Evolutionary conservation across 2,329 filamentous ascomycete species (phyloP).

Genomic region (Ascochyta pisi): DNA sequence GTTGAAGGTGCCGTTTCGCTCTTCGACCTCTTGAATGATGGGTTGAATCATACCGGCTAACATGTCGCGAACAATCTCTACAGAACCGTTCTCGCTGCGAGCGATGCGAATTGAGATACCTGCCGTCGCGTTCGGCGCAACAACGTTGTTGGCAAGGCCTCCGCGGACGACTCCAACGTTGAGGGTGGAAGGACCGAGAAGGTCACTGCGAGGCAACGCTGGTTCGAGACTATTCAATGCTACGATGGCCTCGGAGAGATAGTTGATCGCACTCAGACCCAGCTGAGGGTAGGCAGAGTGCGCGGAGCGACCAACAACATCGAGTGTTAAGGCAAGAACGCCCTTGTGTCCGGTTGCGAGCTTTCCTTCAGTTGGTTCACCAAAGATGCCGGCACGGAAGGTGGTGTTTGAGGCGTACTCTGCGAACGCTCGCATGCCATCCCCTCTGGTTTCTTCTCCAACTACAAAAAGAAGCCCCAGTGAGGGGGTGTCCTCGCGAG

Average conservation of each 20-base stretch:
- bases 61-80: slow-evolving; percentile 25
- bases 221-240: slow-evolving; percentile 60
- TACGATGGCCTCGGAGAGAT: slow-evolving; percentile 74
- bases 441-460: slow-evolving; percentile 80
- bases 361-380: slow-evolving; percentile 87
- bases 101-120: slow-evolving; percentile 62
- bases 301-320: slow-evolving; percentile 74
- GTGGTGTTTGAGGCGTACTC: slow-evolving; percentile 41
- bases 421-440: slow-evolving; percentile 71
- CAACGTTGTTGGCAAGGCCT: slow-evolving; percentile 85
- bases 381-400: slow-evolving; percentile 80
- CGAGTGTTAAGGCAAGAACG: slow-evolving; percentile 69
- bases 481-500: slow-evolving; percentile 49
- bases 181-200: slow-evolving; percentile 67
- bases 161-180: slow-evolving; percentile 82
- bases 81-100: slow-evolving; percentile 28
- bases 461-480: slow-evolving; percentile 66
- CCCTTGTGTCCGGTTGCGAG: slow-evolving; percentile 93
- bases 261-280: slow-evolving; percentile 80
- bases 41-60: slow-evolving; percentile 27
- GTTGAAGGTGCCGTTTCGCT: slow-evolving; percentile 23
- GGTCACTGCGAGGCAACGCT: slow-evolving; percentile 52
- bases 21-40: slow-evolving; percentile 20
- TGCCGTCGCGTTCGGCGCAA: slow-evolving; percentile 75
- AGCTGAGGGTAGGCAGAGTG: slow-evolving; percentile 92